Percentiles rank a stretch among this genome's conserved stretches.
Conservation (phyloP, 768 basidiomycete species). For the Cystobasidium onofrii region DNA sequence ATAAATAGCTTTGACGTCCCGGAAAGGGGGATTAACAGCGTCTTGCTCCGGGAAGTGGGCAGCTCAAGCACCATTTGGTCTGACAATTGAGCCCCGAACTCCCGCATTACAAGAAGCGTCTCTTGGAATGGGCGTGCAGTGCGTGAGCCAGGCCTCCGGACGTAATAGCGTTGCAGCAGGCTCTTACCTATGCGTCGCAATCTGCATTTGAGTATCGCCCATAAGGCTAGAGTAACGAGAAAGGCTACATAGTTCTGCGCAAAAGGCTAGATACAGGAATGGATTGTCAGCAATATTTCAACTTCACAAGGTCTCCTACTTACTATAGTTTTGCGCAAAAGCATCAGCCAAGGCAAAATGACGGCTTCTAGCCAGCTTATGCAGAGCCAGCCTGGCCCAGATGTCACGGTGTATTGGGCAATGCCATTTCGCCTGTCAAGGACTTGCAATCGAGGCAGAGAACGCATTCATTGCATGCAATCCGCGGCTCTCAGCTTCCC, state of each 20-base stretch:
- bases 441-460: neutral
- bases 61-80: neutral
- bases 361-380: neutral
- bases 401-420: neutral
- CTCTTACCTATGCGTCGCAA: neutral
- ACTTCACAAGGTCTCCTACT: neutral
- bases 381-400: neutral
- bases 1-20: conserved; percentile 9
- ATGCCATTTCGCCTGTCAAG: neutral
- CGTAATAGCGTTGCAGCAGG: neutral
- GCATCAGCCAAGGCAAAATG: neutral
- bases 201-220: neutral
- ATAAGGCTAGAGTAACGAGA: neutral
- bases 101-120: neutral
- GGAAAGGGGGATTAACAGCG: neutral
- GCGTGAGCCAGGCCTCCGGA: no score
- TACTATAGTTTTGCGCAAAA: neutral
- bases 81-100: neutral
- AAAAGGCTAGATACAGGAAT: neutral
- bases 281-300: neutral
- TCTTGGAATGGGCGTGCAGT: neutral
- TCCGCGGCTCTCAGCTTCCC: neutral
- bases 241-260: neutral
- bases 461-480: neutral
- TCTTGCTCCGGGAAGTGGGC: neutral